Percentiles rank a stretch among this genome's conserved stretches.
phyloP scores from a whole-genome alignment of 164 flowering plant species.

The Nymphaea thermarum region DNA sequence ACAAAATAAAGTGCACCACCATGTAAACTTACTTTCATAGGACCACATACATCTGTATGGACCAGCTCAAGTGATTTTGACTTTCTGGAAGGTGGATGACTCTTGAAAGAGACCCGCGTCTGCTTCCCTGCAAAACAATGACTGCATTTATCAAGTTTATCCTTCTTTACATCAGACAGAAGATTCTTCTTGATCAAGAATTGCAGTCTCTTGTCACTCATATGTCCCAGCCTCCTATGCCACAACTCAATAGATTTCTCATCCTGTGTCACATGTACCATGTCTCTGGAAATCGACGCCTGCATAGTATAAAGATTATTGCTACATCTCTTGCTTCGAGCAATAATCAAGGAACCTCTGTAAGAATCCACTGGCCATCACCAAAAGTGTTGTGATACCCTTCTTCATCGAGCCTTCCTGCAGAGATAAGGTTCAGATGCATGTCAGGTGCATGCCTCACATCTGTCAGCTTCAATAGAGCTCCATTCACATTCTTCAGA shows the following conservation, averaged over 20 bases:
- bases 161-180: neutral
- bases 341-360: neutral
- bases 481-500: neutral
- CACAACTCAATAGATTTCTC: neutral
- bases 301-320: neutral
- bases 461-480: neutral
- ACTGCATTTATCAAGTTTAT: neutral
- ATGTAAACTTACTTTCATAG: neutral
- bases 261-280: neutral
- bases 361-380: neutral
- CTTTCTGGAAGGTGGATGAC: neutral
- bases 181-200: slow-evolving; percentile 4
- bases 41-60: neutral
- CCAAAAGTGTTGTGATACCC: neutral
- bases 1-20: neutral
- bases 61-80: neutral
- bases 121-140: neutral
- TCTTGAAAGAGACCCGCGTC: neutral
- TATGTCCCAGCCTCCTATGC: slow-evolving; percentile 6
- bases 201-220: neutral
- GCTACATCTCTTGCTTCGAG: neutral
- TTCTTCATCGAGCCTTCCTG: neutral
- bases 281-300: neutral
- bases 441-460: neutral
- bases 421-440: neutral